phyloP scores from a whole-genome alignment of 2,329 filamentous ascomycete genomes.

The Venturia oleaginea region DNA sequence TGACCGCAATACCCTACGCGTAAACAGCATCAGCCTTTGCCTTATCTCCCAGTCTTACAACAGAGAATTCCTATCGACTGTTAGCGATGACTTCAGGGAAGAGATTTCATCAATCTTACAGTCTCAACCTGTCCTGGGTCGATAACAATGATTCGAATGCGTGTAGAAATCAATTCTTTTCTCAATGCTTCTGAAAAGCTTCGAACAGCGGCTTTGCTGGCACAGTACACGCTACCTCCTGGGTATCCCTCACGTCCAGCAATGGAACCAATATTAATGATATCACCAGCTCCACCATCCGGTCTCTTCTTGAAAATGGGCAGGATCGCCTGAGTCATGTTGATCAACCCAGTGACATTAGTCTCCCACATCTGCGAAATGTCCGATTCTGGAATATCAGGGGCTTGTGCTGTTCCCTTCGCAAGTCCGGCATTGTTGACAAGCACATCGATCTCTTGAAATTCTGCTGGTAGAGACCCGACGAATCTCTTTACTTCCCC shows the following conservation, averaged over 20 bases:
- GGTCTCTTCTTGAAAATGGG: constrained; percentile 63
- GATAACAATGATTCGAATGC: constrained; percentile 77
- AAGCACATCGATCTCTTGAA: constrained; percentile 73
- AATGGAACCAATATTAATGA: constrained; percentile 91
- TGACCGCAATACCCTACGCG: constrained; percentile 44
- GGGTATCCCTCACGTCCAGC: constrained; percentile 82
- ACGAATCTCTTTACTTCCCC: constrained; percentile 68
- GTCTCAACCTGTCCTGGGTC: constrained; percentile 93
- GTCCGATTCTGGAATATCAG: constrained; percentile 72
- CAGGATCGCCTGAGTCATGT: constrained; percentile 88
- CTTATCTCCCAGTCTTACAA: constrained; percentile 86
- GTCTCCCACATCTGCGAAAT: constrained; percentile 82
- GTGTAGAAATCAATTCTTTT: constrained; percentile 71
- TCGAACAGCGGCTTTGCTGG: constrained; percentile 80
- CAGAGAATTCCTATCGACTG: constrained; percentile 58
- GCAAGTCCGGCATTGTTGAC: constrained; percentile 96
- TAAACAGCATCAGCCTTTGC: constrained; percentile 84
- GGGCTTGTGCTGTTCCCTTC: constrained; percentile 77
- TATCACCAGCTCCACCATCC: constrained; percentile 74
- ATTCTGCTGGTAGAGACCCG: constrained; percentile 65
- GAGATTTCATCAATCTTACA: constrained; percentile 24
- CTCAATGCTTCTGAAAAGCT: constrained; percentile 76
- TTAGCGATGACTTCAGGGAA: constrained; percentile 26
- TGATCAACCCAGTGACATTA: constrained; percentile 90
- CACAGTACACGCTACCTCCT: constrained; percentile 86